These are phyloP conservation scores for Toxicodendron radicans DNA, from an alignment of 345 rosid genomes.

Conservation along the genomic window DNA sequence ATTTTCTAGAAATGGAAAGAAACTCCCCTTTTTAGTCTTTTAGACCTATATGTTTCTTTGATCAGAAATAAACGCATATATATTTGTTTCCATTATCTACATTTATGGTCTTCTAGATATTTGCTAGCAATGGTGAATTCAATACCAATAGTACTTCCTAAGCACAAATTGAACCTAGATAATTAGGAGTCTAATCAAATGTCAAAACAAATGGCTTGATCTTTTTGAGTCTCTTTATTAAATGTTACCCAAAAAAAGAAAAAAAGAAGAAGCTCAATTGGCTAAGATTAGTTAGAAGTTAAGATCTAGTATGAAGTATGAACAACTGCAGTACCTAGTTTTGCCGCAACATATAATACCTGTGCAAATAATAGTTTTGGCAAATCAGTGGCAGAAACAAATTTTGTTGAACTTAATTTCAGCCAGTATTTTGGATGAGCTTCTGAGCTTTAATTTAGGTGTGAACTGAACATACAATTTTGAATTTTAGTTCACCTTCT, in stretches of 20 bases:
- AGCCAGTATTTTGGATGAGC: no score
- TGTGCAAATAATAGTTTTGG: background rate
- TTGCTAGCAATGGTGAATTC: background rate
- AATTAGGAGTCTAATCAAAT: background rate
- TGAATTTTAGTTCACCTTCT: background rate
- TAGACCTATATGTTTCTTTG: background rate
- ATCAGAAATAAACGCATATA: no score
- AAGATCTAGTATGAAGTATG: background rate
- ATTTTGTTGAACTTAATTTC: background rate
- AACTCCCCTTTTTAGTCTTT: background rate
- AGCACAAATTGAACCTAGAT: background rate
- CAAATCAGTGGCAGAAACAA: background rate
- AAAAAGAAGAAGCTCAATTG: background rate
- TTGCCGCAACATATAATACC: background rate
- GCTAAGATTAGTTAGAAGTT: background rate
- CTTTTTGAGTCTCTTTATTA: background rate
- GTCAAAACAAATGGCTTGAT: background rate
- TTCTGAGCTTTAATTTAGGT: background rate
- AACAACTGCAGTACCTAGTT: background rate
- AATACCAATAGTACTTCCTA: background rate
- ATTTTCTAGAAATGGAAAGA: background rate
- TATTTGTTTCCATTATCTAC: background rate
- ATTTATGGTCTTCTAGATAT: no score
- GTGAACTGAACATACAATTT: background rate
- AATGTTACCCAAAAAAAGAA: background rate